phyloP scores from a whole-genome alignment of 1,139 yeast species.

The Schwanniomyces etchellsii region DNA sequence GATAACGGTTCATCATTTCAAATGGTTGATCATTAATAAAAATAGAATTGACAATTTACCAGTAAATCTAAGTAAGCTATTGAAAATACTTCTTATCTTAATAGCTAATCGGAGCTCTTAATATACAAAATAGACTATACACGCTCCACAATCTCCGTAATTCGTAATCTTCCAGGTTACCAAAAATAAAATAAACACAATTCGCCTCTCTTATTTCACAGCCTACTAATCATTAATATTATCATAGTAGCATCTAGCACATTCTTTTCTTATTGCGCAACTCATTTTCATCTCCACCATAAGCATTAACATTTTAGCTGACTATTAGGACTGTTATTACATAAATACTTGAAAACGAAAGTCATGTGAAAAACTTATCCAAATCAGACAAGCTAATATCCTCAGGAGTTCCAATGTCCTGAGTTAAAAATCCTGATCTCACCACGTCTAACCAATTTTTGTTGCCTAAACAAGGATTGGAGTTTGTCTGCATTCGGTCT shows the following conservation, averaged over 20 bases:
- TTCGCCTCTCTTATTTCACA: too few relatives aligned
- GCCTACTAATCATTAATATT: too few relatives aligned
- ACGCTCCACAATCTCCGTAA: slow-evolving; percentile 1
- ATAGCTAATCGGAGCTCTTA: not conserved
- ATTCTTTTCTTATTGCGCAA: too few relatives aligned
- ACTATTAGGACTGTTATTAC: too few relatives aligned
- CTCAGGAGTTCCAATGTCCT: slow-evolving; percentile 75
- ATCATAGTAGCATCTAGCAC: too few relatives aligned
- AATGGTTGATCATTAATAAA: too few relatives aligned
- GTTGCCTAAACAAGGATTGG: slow-evolving; percentile 15
- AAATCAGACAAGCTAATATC: slow-evolving; percentile 67
- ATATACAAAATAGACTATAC: not conserved
- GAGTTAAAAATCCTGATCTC: slow-evolving; percentile 66
- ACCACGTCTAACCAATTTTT: slow-evolving; percentile 67
- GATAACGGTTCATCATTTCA: slow-evolving; percentile 1
- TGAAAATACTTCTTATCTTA: not conserved
- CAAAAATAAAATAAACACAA: too few relatives aligned
- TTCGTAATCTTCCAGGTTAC: not conserved
- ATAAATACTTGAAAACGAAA: too few relatives aligned
- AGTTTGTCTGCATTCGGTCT: not conserved
- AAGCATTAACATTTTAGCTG: too few relatives aligned
- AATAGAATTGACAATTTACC: slow-evolving; percentile 1
- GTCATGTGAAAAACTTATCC: slow-evolving; percentile 53
- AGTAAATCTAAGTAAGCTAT: not conserved
- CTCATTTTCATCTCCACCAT: too few relatives aligned